Conservation (phyloP, 768 basidiomycete species). For the Naganishia vishniacii region DNA sequence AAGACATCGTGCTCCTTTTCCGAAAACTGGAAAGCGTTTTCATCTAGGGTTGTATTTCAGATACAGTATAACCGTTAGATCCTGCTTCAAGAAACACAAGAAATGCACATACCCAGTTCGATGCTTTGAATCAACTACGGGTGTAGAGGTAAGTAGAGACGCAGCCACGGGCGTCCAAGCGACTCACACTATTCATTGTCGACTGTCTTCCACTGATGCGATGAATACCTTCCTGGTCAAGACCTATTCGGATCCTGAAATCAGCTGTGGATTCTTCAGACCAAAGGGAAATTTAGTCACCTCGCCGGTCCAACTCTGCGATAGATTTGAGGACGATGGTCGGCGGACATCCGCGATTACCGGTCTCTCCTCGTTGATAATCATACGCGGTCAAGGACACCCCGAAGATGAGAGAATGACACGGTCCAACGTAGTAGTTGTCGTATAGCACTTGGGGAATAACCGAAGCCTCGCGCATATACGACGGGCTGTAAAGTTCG, state of each 20-base stretch:
- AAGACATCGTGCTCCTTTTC: conserved; percentile 67
- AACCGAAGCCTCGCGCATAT: background rate
- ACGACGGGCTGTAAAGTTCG: background rate
- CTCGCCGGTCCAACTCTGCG: conserved; percentile 72
- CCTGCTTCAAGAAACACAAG: background rate
- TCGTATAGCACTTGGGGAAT: conserved; percentile 39
- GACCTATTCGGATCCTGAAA: conserved; percentile 27
- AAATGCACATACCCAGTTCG: conserved; percentile 55
- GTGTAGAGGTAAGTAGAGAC: conserved; percentile 16
- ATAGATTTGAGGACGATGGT: conserved; percentile 76
- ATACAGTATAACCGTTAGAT: background rate
- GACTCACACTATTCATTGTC: conserved; percentile 75
- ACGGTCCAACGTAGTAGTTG: conserved; percentile 62
- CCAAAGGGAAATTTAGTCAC: conserved; percentile 43
- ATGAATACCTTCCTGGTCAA: conserved; percentile 46
- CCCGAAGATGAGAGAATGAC: conserved; percentile 82
- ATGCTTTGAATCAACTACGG: conserved; percentile 81
- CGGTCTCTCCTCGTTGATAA: conserved; percentile 69
- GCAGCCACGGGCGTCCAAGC: conserved; percentile 32
- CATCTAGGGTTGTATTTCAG: conserved; percentile 52
- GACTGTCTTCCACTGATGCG: conserved; percentile 59
- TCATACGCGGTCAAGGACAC: conserved; percentile 83
- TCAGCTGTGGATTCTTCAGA: background rate
- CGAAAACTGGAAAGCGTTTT: conserved; percentile 67
- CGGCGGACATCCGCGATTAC: conserved; percentile 56